Conservation (phyloP, 176 grass and related monocot genomes). For the Pontederia paniculata region DNA sequence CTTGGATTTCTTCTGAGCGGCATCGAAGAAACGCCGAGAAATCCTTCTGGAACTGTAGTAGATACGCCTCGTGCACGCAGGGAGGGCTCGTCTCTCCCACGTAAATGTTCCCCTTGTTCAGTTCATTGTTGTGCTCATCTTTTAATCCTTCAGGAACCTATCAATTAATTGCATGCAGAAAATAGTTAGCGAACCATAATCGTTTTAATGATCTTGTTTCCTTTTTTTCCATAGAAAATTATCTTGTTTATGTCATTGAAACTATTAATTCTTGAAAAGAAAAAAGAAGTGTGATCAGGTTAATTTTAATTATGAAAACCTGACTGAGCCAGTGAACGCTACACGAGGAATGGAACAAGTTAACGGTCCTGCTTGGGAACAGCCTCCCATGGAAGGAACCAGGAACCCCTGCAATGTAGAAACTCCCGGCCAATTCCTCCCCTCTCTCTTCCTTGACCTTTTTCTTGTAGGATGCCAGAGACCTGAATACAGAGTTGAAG, state of each 20-base stretch:
- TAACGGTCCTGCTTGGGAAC: constrained; percentile 29
- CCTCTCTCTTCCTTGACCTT: neutral
- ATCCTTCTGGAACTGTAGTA: constrained; percentile 24
- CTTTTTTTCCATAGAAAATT: neutral
- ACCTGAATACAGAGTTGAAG: constrained; percentile 46
- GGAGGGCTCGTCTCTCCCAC: constrained; percentile 19
- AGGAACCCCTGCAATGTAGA: constrained; percentile 23
- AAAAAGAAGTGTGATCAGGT: neutral
- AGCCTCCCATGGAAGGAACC: constrained; percentile 33
- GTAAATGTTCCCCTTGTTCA: constrained; percentile 37
- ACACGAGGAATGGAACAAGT: constrained; percentile 42
- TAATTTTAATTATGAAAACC: constrained; percentile 20
- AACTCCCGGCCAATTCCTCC: neutral
- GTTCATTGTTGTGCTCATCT: neutral
- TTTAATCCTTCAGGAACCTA: too few species aligned
- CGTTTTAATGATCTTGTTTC: neutral
- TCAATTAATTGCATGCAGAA: neutral
- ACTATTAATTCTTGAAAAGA: too few species aligned
- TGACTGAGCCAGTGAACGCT: constrained; percentile 34
- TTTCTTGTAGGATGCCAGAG: constrained; percentile 11
- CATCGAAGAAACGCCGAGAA: constrained; percentile 37
- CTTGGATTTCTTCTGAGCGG: too few species aligned
- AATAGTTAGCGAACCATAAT: neutral
- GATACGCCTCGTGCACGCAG: constrained; percentile 22
- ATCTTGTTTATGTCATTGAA: too few species aligned